Base-by-base conservation (phyloP, 345 rosid species). In the Toxicodendron radicans region DNA sequence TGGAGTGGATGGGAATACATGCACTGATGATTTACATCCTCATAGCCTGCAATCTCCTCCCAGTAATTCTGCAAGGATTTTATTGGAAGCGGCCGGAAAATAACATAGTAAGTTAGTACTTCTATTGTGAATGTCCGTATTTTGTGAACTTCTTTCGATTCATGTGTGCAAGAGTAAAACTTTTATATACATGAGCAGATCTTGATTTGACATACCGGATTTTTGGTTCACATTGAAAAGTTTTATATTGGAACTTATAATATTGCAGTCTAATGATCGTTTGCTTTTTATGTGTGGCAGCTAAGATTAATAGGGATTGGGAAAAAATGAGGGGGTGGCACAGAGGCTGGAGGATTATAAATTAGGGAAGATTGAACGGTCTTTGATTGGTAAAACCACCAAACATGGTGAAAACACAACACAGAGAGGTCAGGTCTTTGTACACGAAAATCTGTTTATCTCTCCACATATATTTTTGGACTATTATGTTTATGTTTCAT, bases 1-100 rank as follows among this genome's bases (percentile, higher is more conserved):
- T 90, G 9, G 92, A 94, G 79, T 94, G 97, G 98, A 89, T 87
- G 85, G 98, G 97, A 69, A 84, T 77, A 85, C 94, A 94, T 56
- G 92, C 98, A 2, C 76, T 92, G 86, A 66, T 79, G 52, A 86
- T 92, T 18, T 94, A 77, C 66, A 18, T 90, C 62, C 83, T 94
- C 58, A 79, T 82, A 5, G 94, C 97, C 14, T 85, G 92, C 83
- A 92, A 92, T 71, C 65, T 94, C 74, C 68, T 89, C 18, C 92
- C 92, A 1, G 63, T 94, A 54, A 38, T 91, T 74, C 70, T 94
- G 58, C 91, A 85, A 61, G 98, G 98, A 27, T 92, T 94, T 80
- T 94, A 92, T 66, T 92, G 92, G 98, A 83, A 72, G 80, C 76
- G 71, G 58, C 91, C 97, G 5, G 60, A 72, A 64, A 94, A 94